These are phyloP conservation scores for Apiospora koreana DNA, from an alignment of 2,329 filamentous ascomycete genomes.

Conservation along the genomic window DNA sequence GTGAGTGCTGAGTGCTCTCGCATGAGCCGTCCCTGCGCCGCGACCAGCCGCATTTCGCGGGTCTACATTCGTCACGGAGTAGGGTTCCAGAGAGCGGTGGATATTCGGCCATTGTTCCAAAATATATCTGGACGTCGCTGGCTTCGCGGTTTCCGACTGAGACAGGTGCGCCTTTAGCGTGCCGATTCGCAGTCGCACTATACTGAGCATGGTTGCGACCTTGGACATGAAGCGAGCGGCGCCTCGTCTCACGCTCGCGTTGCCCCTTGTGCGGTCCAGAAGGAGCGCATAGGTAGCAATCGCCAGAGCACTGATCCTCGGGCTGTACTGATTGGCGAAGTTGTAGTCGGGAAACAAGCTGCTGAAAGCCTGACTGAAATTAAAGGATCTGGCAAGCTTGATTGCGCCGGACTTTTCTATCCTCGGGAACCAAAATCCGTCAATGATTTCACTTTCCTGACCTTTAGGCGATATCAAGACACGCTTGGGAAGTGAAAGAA, in stretches of 20 bases:
- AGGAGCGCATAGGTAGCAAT: conserved; percentile 41
- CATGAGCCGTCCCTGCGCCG: background rate
- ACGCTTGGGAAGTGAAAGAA: conserved; percentile 35
- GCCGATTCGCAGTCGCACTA: conserved; percentile 21
- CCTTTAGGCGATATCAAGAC: conserved; percentile 11
- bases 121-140: conserved; percentile 25
- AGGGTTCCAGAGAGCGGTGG: conserved; percentile 20
- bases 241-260: conserved; percentile 18
- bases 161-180: conserved; percentile 19
- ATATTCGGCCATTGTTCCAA: conserved; percentile 29
- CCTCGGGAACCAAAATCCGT: conserved; percentile 32
- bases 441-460: conserved; percentile 22
- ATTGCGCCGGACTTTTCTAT: conserved; percentile 23
- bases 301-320: conserved; percentile 33
- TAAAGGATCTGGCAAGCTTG: conserved; percentile 21
- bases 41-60: conserved; percentile 9
- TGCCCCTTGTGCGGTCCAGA: conserved; percentile 31
- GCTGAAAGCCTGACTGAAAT: conserved; percentile 32
- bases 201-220: conserved; percentile 26
- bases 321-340: conserved; percentile 21
- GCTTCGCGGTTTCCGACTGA: conserved; percentile 17
- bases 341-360: conserved; percentile 37
- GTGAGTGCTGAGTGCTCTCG: background rate
- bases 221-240: conserved; percentile 29
- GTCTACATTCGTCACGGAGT: background rate